These are phyloP conservation scores for Akanthomyces muscarius DNA, from an alignment of 2,329 filamentous ascomycete genomes.

Conservation along the genomic window DNA sequence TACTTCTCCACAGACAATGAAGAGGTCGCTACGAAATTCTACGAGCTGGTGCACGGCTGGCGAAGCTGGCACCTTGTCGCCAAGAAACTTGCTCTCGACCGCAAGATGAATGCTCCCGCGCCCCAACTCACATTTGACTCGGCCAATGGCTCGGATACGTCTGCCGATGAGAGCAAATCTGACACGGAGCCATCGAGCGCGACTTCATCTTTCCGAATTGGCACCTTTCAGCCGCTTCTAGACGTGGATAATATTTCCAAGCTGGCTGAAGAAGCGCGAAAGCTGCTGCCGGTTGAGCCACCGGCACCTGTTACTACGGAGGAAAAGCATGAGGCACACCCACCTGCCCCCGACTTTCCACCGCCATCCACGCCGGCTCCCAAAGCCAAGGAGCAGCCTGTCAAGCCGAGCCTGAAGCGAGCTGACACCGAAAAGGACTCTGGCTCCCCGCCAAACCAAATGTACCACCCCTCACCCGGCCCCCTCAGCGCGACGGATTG, in stretches of 20 bases:
- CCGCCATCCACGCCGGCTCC: not conserved
- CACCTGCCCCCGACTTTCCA: not conserved
- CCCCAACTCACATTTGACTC: conserved; percentile 28
- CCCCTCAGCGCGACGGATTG: not conserved
- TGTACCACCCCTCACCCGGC: conserved; percentile 1
- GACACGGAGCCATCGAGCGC: conserved; percentile 37
- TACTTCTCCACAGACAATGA: conserved; percentile 82
- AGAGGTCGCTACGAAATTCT: conserved; percentile 63
- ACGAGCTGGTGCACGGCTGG: conserved; percentile 71
- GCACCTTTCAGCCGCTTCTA: conserved; percentile 64
- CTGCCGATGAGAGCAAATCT: not conserved
- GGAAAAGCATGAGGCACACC: not conserved
- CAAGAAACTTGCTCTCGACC: conserved; percentile 53
- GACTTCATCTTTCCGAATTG: conserved; percentile 58
- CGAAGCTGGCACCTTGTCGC: conserved; percentile 88
- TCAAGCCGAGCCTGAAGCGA: not conserved
- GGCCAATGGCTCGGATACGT: not conserved
- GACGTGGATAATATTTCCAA: conserved; percentile 58
- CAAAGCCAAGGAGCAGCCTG: not conserved
- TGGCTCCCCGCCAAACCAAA: not conserved
- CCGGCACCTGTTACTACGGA: not conserved
- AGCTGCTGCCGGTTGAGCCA: conserved; percentile 34
- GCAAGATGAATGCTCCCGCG: conserved; percentile 27
- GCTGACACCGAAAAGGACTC: not conserved
- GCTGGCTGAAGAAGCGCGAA: conserved; percentile 46